A percentile compares a stretch with the other conserved stretches of the same genome.
Conservation (phyloP, 1,284 basidiomycete genomes). For the Boletus calvinii region DNA sequence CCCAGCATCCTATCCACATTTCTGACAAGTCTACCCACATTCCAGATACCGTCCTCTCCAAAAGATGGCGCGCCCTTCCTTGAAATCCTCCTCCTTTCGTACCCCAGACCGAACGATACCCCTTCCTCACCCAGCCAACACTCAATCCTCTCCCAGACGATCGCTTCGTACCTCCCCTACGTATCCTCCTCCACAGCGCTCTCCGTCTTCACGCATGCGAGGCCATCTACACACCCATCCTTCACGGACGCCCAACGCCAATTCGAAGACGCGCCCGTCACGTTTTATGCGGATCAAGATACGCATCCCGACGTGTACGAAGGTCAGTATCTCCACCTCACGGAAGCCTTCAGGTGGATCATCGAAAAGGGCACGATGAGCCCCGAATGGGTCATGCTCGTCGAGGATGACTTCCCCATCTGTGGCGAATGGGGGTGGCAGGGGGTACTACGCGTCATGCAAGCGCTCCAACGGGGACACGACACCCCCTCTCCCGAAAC, state of each 20-base stretch:
- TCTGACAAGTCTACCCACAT: background rate
- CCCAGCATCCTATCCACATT: constrained; percentile 1
- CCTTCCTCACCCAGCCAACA: constrained; percentile 16
- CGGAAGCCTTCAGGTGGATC: constrained; percentile 41
- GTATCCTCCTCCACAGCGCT: constrained; percentile 29
- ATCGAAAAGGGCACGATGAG: constrained; percentile 8
- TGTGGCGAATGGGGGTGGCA: constrained; percentile 37
- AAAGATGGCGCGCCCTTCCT: constrained; percentile 31
- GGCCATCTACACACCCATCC: constrained; percentile 26
- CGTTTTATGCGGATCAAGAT: constrained; percentile 38
- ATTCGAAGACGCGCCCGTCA: constrained; percentile 26
- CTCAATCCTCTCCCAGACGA: constrained; percentile 36
- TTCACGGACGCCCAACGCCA: constrained; percentile 29
- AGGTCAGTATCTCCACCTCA: constrained; percentile 41
- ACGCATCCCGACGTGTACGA: constrained; percentile 29
- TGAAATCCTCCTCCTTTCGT: constrained; percentile 40
- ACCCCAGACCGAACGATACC: constrained; percentile 35
- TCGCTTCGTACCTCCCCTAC: constrained; percentile 38
- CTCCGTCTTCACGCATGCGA: constrained; percentile 41
- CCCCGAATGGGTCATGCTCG: constrained; percentile 43
- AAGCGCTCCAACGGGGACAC: constrained; percentile 30
- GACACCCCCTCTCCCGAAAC: constrained; percentile 5
- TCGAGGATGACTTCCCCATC: constrained; percentile 45
- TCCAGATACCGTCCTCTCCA: constrained; percentile 16
- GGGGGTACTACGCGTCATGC: constrained; percentile 36